phyloP scores from a whole-genome alignment of 129 eudicot species.

The Solidago caesia region DNA sequence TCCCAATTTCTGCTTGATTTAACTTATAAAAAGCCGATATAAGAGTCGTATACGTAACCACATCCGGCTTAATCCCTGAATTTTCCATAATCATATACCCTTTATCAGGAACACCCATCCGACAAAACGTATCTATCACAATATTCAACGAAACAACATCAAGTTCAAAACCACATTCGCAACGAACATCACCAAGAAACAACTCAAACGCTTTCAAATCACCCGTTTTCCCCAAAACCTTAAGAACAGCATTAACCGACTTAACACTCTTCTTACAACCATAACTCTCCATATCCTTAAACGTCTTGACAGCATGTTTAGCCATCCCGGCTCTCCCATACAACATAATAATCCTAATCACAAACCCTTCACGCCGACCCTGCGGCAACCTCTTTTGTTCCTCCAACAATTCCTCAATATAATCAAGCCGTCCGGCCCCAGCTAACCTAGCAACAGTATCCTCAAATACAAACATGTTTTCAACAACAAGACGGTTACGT shows the following conservation, averaged over 20 bases:
- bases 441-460: slow-evolving; percentile 70
- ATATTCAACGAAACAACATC: slow-evolving; percentile 67
- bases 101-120: slow-evolving; percentile 57
- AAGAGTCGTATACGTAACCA: slow-evolving; percentile 68
- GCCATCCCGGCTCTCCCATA: slow-evolving; percentile 84
- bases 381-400: slow-evolving; percentile 74
- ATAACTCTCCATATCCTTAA: slow-evolving; percentile 65
- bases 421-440: slow-evolving; percentile 74
- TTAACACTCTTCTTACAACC: slow-evolving; percentile 64
- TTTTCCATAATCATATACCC: slow-evolving; percentile 60
- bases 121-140: slow-evolving; percentile 68
- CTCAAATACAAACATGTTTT: slow-evolving; percentile 67
- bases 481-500: slow-evolving; percentile 52
- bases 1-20: slow-evolving; percentile 52
- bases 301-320: slow-evolving; percentile 63
- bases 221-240: slow-evolving; percentile 54
- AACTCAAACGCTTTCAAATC: slow-evolving; percentile 50
- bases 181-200: slow-evolving; percentile 45
- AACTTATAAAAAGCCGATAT: slow-evolving; percentile 64
- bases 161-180: slow-evolving; percentile 41
- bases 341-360: slow-evolving; percentile 72
- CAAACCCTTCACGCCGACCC: slow-evolving; percentile 82
- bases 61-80: slow-evolving; percentile 62
- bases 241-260: slow-evolving; percentile 70
- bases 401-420: slow-evolving; percentile 72